These are phyloP conservation scores for Cymbopogon flexuosus DNA, from an alignment of 202 grass and related monocot genomes.

Conservation along the genomic window DNA sequence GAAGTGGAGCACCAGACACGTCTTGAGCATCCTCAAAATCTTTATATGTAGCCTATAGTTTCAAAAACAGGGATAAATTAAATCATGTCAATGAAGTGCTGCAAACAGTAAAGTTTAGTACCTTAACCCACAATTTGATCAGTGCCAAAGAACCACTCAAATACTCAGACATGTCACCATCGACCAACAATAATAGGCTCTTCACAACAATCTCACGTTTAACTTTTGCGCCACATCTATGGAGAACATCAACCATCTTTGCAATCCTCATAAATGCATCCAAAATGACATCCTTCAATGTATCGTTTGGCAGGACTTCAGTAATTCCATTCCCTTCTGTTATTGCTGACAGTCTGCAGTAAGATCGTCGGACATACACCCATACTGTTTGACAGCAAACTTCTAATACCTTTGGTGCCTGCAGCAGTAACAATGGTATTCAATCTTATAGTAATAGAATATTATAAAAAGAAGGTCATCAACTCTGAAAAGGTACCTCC, in stretches of 20 bases:
- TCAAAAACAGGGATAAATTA: slow-evolving; percentile 28
- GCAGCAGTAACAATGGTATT: slow-evolving; percentile 20
- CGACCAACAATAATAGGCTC: slow-evolving; percentile 46
- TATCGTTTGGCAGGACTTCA: slow-evolving; percentile 21
- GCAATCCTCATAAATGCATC: slow-evolving; percentile 49
- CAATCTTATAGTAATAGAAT: neutral
- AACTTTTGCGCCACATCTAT: slow-evolving; percentile 41
- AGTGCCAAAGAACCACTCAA: slow-evolving; percentile 45
- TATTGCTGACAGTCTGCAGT: slow-evolving; percentile 18
- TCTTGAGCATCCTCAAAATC: slow-evolving; percentile 32
- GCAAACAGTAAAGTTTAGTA: slow-evolving; percentile 17
- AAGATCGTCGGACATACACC: slow-evolving; percentile 24
- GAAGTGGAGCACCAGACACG: slow-evolving; percentile 42
- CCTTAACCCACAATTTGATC: slow-evolving; percentile 82
- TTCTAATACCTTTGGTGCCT: slow-evolving; percentile 53
- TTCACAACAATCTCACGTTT: slow-evolving; percentile 38
- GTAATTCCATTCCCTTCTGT: neutral
- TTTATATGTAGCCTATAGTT: slow-evolving; percentile 42
- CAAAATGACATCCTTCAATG: slow-evolving; percentile 22
- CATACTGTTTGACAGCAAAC: slow-evolving; percentile 62
- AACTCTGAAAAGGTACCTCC: slow-evolving; percentile 45
- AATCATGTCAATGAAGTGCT: neutral
- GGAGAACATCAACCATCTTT: slow-evolving; percentile 50
- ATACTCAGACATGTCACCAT: slow-evolving; percentile 35
- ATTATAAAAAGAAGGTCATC: neutral